Conservation (phyloP, 2,329 filamentous ascomycete genomes). For the Cladosporium cucumerinum region DNA sequence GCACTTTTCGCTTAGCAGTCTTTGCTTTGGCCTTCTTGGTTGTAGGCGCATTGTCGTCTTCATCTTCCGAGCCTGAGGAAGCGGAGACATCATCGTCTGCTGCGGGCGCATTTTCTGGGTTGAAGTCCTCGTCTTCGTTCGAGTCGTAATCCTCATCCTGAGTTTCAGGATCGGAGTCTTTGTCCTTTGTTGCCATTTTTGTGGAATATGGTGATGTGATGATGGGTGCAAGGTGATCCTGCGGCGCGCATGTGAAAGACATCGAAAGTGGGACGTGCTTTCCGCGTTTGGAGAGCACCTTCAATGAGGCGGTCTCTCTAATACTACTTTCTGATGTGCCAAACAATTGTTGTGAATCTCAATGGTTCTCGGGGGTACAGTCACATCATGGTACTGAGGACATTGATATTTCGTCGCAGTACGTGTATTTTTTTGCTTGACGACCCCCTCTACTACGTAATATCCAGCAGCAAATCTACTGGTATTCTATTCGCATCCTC, state of each 20-base stretch:
- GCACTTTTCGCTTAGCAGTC: conserved; percentile 36
- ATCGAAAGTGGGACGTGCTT: neutral
- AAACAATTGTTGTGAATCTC: neutral
- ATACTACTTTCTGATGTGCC: neutral
- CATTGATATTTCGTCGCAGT: no score
- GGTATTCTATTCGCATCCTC: no score
- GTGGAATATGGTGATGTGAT: neutral
- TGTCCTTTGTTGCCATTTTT: conserved; percentile 19
- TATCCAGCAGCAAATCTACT: neutral
- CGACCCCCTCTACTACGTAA: neutral
- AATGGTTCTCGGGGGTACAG: neutral
- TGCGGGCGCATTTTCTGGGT: conserved; percentile 32
- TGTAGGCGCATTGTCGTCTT: conserved; percentile 24
- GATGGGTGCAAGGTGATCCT: neutral
- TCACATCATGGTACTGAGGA: neutral
- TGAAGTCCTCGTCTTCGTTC: conserved; percentile 45
- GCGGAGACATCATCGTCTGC: conserved; percentile 31
- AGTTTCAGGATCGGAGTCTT: neutral
- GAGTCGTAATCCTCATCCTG: conserved; percentile 41
- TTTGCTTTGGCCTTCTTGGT: conserved; percentile 37
- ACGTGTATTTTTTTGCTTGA: neutral
- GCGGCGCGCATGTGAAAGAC: neutral
- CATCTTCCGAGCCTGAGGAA: conserved; percentile 36
- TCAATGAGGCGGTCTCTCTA: neutral
- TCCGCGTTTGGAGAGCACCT: neutral